Percentiles rank a stretch among this genome's conserved stretches.
These are phyloP conservation scores for Erodium texanum DNA, from an alignment of 441 rosid genomes.

Conservation along the genomic window DNA sequence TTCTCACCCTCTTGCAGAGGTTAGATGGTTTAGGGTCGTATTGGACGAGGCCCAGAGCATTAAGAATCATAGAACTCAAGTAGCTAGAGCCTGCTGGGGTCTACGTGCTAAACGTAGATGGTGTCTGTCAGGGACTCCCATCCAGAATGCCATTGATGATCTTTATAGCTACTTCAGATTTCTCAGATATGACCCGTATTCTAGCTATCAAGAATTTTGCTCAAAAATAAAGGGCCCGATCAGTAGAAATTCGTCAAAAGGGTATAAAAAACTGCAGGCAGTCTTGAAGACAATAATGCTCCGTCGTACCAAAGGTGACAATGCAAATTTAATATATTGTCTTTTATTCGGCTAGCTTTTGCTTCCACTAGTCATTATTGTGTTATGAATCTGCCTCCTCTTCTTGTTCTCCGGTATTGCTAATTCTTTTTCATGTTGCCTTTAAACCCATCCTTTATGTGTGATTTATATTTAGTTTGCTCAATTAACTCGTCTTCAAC, in stretches of 20 bases:
- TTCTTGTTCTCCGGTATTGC: slow-evolving; percentile 15
- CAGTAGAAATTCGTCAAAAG: slow-evolving; percentile 43
- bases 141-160: slow-evolving; percentile 86
- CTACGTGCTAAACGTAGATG: slow-evolving; percentile 93
- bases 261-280: slow-evolving; percentile 71
- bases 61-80: slow-evolving; percentile 82
- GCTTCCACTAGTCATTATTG: slow-evolving; percentile 2
- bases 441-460: background rate
- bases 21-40: slow-evolving; percentile 81
- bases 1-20: slow-evolving; percentile 78
- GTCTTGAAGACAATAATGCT: slow-evolving; percentile 79
- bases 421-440: slow-evolving; percentile 2
- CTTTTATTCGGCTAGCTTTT: background rate
- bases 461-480: background rate
- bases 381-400: slow-evolving; percentile 9
- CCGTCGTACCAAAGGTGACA: slow-evolving; percentile 86
- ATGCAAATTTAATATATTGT: background rate
- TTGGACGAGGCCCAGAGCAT: slow-evolving; percentile 95
- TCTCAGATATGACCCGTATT: slow-evolving; percentile 76
- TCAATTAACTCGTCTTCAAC: background rate
- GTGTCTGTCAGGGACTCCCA: slow-evolving; percentile 96
- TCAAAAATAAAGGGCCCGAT: slow-evolving; percentile 53
- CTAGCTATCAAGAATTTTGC: slow-evolving; percentile 51
- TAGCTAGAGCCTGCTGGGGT: slow-evolving; percentile 94
- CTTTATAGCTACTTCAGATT: slow-evolving; percentile 91